These are phyloP conservation scores for Liriodendron chinense DNA, from an alignment of 164 flowering plant genomes.

Conservation along the genomic window DNA sequence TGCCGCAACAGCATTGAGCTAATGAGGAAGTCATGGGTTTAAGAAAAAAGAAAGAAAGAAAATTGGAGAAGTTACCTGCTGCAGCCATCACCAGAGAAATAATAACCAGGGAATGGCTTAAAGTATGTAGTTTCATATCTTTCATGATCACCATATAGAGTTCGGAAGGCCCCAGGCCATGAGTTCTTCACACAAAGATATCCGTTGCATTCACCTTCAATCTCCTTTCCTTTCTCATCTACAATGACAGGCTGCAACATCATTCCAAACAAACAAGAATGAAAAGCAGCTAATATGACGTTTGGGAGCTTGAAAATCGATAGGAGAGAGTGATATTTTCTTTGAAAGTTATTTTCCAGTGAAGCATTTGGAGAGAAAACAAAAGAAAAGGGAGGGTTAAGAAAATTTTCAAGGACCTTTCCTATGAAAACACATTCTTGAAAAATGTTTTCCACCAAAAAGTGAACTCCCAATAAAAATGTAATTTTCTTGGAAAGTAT, in stretches of 20 bases:
- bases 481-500: too few relatives aligned
- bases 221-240: constrained; percentile 92
- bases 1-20: background rate
- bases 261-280: background rate
- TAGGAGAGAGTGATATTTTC: too few relatives aligned
- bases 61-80: constrained; percentile 47
- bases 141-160: constrained; percentile 96
- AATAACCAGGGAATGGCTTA: constrained; percentile 83
- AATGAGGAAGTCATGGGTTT: background rate
- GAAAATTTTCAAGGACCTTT: too few relatives aligned
- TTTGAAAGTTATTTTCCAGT: too few relatives aligned
- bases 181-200: constrained; percentile 83
- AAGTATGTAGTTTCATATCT: constrained; percentile 98
- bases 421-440: too few relatives aligned
- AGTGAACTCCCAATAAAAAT: too few relatives aligned
- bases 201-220: constrained; percentile 97
- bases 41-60: background rate
- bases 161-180: constrained; percentile 98
- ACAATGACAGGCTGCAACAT: constrained; percentile 82
- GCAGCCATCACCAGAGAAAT: constrained; percentile 98
- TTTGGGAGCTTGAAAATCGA: too few relatives aligned
- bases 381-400: too few relatives aligned
- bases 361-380: too few relatives aligned
- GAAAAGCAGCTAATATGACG: background rate
- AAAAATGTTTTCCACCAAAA: too few relatives aligned